Evolutionary conservation across 164 flowering plant species (phyloP).

Genomic region (Nelumbo lutea): DNA sequence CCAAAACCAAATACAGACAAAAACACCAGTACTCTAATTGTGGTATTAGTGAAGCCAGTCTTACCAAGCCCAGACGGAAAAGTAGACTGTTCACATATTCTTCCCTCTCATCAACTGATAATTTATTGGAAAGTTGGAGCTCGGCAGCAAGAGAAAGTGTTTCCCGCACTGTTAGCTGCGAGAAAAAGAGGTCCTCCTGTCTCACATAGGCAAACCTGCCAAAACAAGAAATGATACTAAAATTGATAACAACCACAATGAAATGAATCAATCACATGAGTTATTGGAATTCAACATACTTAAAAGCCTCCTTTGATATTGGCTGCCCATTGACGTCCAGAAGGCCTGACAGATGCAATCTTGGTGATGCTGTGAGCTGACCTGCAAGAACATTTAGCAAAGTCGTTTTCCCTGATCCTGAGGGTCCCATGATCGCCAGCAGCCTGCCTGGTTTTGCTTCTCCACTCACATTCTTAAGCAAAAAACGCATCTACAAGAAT

Average conservation of each 20-base stretch:
- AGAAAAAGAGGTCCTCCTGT: slow-evolving; percentile 95
- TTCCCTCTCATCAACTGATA: slow-evolving; percentile 62
- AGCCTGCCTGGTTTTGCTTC: slow-evolving; percentile 93
- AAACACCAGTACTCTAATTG: not conserved
- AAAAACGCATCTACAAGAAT: slow-evolving; percentile 52
- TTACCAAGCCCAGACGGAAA: slow-evolving; percentile 84
- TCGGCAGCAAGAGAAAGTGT: slow-evolving; percentile 92
- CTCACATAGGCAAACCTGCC: slow-evolving; percentile 84
- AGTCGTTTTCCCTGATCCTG: slow-evolving; percentile 97
- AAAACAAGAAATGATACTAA: not conserved
- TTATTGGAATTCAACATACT: slow-evolving; percentile 31
- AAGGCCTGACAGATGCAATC: slow-evolving; percentile 69
- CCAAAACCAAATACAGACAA: not conserved
- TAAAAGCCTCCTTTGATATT: slow-evolving; percentile 42
- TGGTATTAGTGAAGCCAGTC: slow-evolving; percentile 9
- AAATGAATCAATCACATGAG: not conserved
- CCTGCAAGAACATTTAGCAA: slow-evolving; percentile 90
- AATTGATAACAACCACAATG: not conserved
- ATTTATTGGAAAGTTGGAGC: slow-evolving; percentile 66
- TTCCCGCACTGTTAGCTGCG: slow-evolving; percentile 92
- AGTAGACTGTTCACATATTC: slow-evolving; percentile 76
- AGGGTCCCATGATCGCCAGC: slow-evolving; percentile 97
- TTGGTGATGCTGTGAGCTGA: slow-evolving; percentile 65
- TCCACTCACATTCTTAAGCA: slow-evolving; percentile 76
- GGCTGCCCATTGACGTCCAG: slow-evolving; percentile 73